Conservation (phyloP, 768 basidiomycete genomes). For the Agaricus subrufescens region DNA sequence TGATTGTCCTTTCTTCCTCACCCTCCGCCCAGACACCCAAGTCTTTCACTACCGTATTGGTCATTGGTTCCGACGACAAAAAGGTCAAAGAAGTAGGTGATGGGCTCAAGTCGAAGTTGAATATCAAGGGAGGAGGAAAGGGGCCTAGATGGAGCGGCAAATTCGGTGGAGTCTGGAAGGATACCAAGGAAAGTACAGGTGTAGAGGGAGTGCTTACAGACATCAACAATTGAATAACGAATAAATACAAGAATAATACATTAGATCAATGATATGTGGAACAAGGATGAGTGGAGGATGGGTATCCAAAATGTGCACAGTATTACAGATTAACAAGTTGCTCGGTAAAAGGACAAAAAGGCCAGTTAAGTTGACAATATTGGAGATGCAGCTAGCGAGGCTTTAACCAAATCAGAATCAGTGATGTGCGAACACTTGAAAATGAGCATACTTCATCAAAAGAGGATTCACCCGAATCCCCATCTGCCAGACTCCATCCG, state of each 20-base stretch:
- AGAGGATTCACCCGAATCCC: conserved; percentile 22
- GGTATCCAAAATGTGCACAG: neutral
- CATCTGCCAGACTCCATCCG: conserved; percentile 41
- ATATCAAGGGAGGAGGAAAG: conserved; percentile 76
- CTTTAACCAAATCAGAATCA: neutral
- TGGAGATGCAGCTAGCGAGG: neutral
- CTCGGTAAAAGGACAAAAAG: neutral
- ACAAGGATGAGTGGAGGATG: conserved; percentile 10
- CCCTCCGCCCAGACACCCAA: conserved; percentile 48
- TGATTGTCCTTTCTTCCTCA: conserved; percentile 58
- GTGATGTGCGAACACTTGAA: neutral
- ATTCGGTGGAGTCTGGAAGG: conserved; percentile 59
- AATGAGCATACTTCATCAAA: neutral
- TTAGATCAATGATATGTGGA: neutral
- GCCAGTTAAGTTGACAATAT: no score
- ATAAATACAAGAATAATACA: conserved; percentile 7
- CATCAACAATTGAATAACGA: conserved; percentile 3
- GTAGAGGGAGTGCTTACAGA: conserved; percentile 34
- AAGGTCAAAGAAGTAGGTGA: conserved; percentile 57
- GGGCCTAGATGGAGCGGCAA: conserved; percentile 77
- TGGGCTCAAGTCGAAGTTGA: conserved; percentile 48
- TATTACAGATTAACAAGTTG: neutral
- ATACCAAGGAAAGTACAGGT: conserved; percentile 33
- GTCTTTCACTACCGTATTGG: conserved; percentile 51
- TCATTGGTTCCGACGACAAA: conserved; percentile 57